phyloP scores from a whole-genome alignment of 768 basidiomycete species.

The Rhodosporidiobolus sp. region DNA sequence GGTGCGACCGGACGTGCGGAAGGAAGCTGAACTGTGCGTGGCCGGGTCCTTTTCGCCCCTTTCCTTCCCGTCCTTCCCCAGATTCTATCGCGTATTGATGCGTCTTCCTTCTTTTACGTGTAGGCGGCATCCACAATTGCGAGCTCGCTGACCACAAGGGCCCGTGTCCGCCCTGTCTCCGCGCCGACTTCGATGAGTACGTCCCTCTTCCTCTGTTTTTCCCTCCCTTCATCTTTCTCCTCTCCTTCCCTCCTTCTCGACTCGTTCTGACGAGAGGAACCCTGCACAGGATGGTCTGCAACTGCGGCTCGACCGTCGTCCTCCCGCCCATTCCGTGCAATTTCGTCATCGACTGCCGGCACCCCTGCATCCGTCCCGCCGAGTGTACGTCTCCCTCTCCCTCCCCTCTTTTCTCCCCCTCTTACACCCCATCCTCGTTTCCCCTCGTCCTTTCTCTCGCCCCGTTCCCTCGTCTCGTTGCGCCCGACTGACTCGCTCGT shows the following conservation, averaged over 20 bases:
- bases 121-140: slow-evolving; percentile 56
- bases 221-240: neutral
- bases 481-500: too few relatives aligned
- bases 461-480: too few relatives aligned
- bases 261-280: too few relatives aligned
- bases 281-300: slow-evolving; percentile 62
- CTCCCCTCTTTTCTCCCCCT: neutral
- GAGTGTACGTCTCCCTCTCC: slow-evolving; percentile 53
- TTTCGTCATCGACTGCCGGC: slow-evolving; percentile 69
- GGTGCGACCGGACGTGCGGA: slow-evolving; percentile 41
- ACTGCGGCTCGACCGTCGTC: slow-evolving; percentile 78
- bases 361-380: slow-evolving; percentile 72
- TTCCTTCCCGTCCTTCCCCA: too few relatives aligned
- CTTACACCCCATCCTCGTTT: neutral
- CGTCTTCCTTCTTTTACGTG: too few relatives aligned
- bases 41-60: slow-evolving; percentile 14
- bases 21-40: slow-evolving; percentile 46
- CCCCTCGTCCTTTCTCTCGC: too few relatives aligned
- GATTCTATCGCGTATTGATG: too few relatives aligned
- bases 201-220: slow-evolving; percentile 35
- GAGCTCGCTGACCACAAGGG: slow-evolving; percentile 67
- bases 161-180: slow-evolving; percentile 73
- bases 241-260: neutral
- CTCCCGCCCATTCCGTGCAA: slow-evolving; percentile 89
- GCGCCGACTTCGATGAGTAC: slow-evolving; percentile 86